Percentiles rank a stretch among this genome's conserved stretches.
Conservation (phyloP, 495 filamentous ascomycete genomes). For the Podospora comata region DNA sequence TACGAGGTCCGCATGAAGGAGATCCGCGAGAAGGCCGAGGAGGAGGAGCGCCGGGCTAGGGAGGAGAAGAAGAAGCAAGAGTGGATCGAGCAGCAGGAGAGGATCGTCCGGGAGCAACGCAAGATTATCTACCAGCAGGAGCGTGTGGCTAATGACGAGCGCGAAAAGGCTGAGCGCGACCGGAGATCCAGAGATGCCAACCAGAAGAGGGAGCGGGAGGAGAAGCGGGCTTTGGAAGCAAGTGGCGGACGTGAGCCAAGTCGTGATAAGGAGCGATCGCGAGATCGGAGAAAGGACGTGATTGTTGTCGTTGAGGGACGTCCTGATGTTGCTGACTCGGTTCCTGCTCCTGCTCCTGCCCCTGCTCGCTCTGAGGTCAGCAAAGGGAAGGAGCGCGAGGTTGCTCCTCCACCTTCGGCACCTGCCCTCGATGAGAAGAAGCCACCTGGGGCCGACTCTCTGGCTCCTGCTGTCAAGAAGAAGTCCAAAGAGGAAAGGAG, state of each 20-base stretch:
- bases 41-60: slow-evolving; percentile 8
- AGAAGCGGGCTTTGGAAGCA: slow-evolving; percentile 5
- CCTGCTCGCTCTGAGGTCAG: not conserved
- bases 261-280: slow-evolving; percentile 18
- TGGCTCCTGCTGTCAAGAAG: slow-evolving; percentile 15
- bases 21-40: slow-evolving; percentile 15
- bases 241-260: slow-evolving; percentile 12
- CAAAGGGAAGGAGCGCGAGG: not conserved
- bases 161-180: slow-evolving; percentile 23
- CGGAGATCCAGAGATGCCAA: slow-evolving; percentile 7
- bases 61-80: slow-evolving; percentile 18
- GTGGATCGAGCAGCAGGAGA: slow-evolving; percentile 24
- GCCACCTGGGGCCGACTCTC: not conserved
- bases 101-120: slow-evolving; percentile 29
- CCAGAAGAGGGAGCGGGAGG: not conserved
- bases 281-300: slow-evolving; percentile 5
- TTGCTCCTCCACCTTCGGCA: slow-evolving; percentile 1
- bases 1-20: slow-evolving; percentile 27
- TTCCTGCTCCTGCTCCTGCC: not conserved
- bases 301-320: not conserved
- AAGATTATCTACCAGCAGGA: slow-evolving; percentile 26
- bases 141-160: slow-evolving; percentile 22
- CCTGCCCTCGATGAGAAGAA: slow-evolving; percentile 5
- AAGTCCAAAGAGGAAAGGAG: slow-evolving; percentile 28
- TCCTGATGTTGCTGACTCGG: not conserved